phyloP scores from a whole-genome alignment of 2,329 filamentous ascomycete genomes.

The Cadophora sp. region DNA sequence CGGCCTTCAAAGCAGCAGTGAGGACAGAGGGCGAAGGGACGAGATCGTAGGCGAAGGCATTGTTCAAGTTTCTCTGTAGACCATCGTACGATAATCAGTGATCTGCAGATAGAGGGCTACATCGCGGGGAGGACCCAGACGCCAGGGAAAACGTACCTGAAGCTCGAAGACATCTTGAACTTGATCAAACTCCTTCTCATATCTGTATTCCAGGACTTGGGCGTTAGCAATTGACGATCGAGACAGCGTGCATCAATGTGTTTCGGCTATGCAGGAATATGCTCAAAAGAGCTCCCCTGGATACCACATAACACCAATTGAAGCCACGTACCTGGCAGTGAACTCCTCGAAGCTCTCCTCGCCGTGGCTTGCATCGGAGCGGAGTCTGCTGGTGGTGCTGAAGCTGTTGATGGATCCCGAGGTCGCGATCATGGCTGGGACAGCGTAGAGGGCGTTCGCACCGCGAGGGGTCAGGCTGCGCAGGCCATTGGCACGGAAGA shows the following conservation, averaged over 20 bases:
- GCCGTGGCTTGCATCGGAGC: constrained; percentile 66
- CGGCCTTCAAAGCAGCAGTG: constrained; percentile 89
- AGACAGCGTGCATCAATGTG: constrained; percentile 30
- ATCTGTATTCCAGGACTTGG: constrained; percentile 63
- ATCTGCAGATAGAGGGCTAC: constrained; percentile 27
- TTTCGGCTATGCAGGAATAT: constrained; percentile 35
- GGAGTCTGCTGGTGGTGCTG: constrained; percentile 62
- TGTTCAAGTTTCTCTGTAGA: constrained; percentile 89
- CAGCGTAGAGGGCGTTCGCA: constrained; percentile 59
- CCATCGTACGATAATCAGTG: constrained; percentile 40
- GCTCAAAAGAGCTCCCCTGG: constrained; percentile 32
- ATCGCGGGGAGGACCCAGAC: constrained; percentile 3
- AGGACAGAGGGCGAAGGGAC: constrained; percentile 93
- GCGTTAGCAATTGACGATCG: constrained; percentile 50
- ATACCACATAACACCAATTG: constrained; percentile 33
- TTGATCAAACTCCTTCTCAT: constrained; percentile 98
- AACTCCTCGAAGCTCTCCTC: constrained; percentile 99
- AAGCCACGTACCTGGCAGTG: constrained; percentile 79
- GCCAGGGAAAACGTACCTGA: constrained; percentile 69
- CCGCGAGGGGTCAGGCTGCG: constrained; percentile 63
- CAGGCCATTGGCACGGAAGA: constrained; percentile 69
- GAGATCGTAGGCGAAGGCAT: constrained; percentile 99
- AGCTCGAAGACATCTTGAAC: constrained; percentile 99
- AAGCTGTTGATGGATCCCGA: constrained; percentile 61
- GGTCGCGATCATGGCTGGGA: constrained; percentile 58